Conservation (phyloP, 148 eudicot genomes). For the Rhododendron ovatum region DNA sequence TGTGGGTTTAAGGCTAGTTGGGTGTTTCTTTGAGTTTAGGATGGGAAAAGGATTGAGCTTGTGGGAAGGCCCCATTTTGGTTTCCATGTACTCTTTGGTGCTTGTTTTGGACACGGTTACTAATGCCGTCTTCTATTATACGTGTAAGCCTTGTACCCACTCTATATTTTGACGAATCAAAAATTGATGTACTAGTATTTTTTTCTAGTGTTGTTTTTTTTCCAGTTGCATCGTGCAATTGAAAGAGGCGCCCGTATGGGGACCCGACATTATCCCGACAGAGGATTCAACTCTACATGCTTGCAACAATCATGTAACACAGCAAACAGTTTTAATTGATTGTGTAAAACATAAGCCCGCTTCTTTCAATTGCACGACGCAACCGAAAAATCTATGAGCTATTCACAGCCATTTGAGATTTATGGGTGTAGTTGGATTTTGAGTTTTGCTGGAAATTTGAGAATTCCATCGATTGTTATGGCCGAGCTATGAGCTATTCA, state of each 20-base stretch:
- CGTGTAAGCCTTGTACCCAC: slow-evolving; percentile 1
- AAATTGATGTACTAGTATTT: not conserved
- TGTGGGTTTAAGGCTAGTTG: slow-evolving; percentile 10
- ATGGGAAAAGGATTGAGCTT: slow-evolving; percentile 10
- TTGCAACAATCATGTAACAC: not conserved
- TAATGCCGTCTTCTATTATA: slow-evolving; percentile 2
- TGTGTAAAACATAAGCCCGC: too few relatives aligned
- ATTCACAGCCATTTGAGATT: too few relatives aligned
- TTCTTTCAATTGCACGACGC: too few relatives aligned
- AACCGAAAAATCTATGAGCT: too few relatives aligned
- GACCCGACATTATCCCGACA: not conserved
- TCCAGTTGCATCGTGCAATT: not conserved
- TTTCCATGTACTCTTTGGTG: slow-evolving; percentile 17
- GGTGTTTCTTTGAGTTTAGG: slow-evolving; percentile 12
- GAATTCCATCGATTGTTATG: too few relatives aligned
- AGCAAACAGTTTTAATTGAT: too few relatives aligned
- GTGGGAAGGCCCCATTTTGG: slow-evolving; percentile 16
- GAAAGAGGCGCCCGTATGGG: not conserved
- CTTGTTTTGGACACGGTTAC: slow-evolving; percentile 16
- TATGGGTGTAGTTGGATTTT: too few relatives aligned
- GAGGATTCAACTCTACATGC: not conserved
- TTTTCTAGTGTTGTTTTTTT: not conserved
- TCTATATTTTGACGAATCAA: not conserved
- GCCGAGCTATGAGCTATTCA: too few relatives aligned
- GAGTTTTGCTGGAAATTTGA: too few relatives aligned